Percentiles rank a stretch among this genome's conserved stretches.
These are phyloP conservation scores for Penicillium sp. DNA, from an alignment of 2,329 filamentous ascomycete species.

Conservation along the genomic window DNA sequence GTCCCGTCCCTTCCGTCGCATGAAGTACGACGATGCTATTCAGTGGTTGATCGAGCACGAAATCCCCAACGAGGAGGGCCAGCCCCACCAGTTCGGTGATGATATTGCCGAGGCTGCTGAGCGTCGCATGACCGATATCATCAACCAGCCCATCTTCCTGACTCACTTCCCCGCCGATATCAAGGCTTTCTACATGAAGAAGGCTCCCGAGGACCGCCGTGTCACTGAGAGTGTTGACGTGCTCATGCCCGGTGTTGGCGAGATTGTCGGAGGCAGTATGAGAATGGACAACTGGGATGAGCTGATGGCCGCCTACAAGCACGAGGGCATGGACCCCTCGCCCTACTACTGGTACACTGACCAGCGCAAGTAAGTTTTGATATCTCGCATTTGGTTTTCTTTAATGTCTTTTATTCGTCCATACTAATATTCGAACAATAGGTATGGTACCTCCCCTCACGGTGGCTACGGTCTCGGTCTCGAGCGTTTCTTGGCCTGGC, in stretches of 20 bases:
- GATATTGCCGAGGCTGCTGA: slow-evolving; percentile 98
- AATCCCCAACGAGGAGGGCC: slow-evolving; percentile 89
- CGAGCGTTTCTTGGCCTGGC: slow-evolving; percentile 73
- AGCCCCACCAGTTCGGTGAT: slow-evolving; percentile 88
- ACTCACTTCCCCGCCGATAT: slow-evolving; percentile 97
- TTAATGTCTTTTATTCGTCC: not conserved
- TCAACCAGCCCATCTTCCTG: slow-evolving; percentile 92
- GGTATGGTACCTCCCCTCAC: slow-evolving; percentile 88
- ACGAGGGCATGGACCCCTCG: slow-evolving; percentile 77
- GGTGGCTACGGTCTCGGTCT: slow-evolving; percentile 91
- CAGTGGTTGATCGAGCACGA: slow-evolving; percentile 88
- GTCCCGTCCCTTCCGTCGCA: slow-evolving; percentile 83
- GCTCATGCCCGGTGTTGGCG: slow-evolving; percentile 88
- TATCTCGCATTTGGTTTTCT: not conserved
- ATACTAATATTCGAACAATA: slow-evolving; percentile 35
- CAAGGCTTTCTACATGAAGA: slow-evolving; percentile 99
- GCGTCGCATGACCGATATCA: slow-evolving; percentile 93
- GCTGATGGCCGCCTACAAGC: slow-evolving; percentile 82
- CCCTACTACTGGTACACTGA: slow-evolving; percentile 99
- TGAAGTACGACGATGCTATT: slow-evolving; percentile 93
- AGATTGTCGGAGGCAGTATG: slow-evolving; percentile 96
- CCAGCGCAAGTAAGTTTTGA: slow-evolving; percentile 75
- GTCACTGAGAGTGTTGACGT: slow-evolving; percentile 92
- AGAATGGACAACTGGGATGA: slow-evolving; percentile 91
- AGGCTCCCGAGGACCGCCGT: slow-evolving; percentile 71